Conservation (phyloP, 495 filamentous ascomycete genomes). For the Talaromyces thailandensis region DNA sequence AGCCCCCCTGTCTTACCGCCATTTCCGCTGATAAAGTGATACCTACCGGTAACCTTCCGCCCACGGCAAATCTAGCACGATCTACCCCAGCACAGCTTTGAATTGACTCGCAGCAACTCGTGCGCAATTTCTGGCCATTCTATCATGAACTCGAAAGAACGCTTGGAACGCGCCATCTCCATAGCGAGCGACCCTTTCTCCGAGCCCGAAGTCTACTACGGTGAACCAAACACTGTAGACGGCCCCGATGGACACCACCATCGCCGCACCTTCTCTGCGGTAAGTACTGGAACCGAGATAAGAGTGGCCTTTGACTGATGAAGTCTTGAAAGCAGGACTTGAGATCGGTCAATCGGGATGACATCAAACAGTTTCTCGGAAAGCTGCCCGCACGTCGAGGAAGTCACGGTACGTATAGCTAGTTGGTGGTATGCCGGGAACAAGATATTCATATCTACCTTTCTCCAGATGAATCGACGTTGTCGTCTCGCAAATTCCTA, state of each 20-base stretch:
- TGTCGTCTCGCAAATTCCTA: conserved; percentile 57
- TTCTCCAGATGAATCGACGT: conserved; percentile 38
- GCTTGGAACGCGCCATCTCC: conserved; percentile 20
- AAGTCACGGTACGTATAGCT: conserved; percentile 34
- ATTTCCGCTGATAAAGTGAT: neutral
- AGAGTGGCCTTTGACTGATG: neutral
- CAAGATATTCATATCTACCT: neutral
- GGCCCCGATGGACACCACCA: conserved; percentile 16
- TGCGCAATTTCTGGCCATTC: neutral
- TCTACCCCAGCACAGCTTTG: neutral
- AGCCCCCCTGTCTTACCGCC: neutral
- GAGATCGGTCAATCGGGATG: conserved; percentile 25
- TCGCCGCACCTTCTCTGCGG: conserved; percentile 38
- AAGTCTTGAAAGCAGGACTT: conserved; percentile 19
- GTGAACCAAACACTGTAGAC: conserved; percentile 12
- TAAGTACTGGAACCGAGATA: conserved; percentile 16
- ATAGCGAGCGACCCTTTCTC: conserved; percentile 33
- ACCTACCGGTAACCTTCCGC: neutral
- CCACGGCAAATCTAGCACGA: neutral
- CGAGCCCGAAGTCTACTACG: conserved; percentile 42
- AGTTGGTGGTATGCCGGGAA: neutral
- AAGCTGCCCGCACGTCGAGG: conserved; percentile 29
- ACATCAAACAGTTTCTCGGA: conserved; percentile 27
- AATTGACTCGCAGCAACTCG: neutral
- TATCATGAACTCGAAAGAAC: conserved; percentile 27